Conservation (phyloP, 2,329 filamentous ascomycete genomes). For the Conoideocrella luteorostrata region DNA sequence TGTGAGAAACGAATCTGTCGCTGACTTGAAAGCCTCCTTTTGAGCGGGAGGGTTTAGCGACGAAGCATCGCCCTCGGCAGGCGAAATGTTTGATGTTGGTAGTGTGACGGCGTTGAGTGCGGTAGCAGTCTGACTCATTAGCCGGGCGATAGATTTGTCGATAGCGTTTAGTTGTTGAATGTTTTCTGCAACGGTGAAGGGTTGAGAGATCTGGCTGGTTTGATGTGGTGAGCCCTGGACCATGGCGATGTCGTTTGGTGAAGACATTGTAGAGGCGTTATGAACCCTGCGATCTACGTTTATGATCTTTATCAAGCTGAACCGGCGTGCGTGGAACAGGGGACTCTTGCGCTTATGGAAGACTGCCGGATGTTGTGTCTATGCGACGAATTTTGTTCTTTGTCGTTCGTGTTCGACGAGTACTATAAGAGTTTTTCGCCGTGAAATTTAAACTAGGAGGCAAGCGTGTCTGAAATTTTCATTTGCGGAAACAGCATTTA, state of each 20-base stretch:
- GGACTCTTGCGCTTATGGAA: too few species aligned
- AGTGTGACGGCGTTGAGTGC: constrained; percentile 40
- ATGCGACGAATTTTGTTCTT: neutral
- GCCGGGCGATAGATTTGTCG: constrained; percentile 50
- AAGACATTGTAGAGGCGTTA: too few species aligned
- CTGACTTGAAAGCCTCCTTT: constrained; percentile 49
- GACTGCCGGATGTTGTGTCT: too few species aligned
- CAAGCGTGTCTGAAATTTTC: too few species aligned
- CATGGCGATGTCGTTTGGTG: constrained; percentile 26
- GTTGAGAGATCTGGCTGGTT: constrained; percentile 28
- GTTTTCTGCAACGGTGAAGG: constrained; percentile 69
- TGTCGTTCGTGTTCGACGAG: constrained; percentile 6
- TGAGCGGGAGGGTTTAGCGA: constrained; percentile 41
- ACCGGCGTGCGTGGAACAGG: too few species aligned
- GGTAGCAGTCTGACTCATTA: constrained; percentile 38
- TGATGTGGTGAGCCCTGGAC: constrained; percentile 12
- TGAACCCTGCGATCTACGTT: too few species aligned
- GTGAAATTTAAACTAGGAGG: too few species aligned
- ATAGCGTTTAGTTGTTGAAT: constrained; percentile 76
- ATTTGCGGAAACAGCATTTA: too few species aligned
- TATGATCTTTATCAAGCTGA: too few species aligned
- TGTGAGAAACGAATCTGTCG: constrained; percentile 61
- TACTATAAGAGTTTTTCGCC: neutral
- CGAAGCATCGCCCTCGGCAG: constrained; percentile 12
- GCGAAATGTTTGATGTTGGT: constrained; percentile 14